Percentiles rank a stretch among this genome's conserved stretches.
Conservation (phyloP, 495 filamentous ascomycete genomes). For the Tuber calosporum region DNA sequence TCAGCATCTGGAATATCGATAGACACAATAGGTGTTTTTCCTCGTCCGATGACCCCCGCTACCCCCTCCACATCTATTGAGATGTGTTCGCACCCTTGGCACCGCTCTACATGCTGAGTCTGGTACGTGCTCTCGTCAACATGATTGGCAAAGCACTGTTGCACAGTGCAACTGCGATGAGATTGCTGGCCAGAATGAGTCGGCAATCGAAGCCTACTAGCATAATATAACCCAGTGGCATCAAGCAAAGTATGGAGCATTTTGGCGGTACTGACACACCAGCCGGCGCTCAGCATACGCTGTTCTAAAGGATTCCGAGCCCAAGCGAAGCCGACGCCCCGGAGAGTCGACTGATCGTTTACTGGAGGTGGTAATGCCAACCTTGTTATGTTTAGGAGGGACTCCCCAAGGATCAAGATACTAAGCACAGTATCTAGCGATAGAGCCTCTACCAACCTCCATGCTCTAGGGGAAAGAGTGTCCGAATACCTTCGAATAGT, state of each 20-base stretch:
- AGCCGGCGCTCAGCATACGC: conserved; percentile 10
- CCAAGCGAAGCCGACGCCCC: conserved; percentile 9
- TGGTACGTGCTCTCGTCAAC: conserved; percentile 17
- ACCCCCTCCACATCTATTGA: conserved; percentile 8
- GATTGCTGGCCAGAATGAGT: background rate
- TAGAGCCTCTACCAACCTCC: background rate
- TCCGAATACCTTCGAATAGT: background rate
- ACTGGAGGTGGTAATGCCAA: background rate
- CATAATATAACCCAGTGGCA: conserved; percentile 1
- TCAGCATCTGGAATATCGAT: background rate
- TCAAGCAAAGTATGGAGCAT: conserved; percentile 16
- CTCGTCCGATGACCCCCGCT: background rate
- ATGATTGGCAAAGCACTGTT: conserved; percentile 13
- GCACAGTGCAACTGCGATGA: conserved; percentile 4
- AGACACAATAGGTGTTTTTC: conserved; percentile 5
- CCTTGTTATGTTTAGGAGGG: conserved; percentile 4
- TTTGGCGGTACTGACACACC: conserved; percentile 9
- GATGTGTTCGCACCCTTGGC: conserved; percentile 11
- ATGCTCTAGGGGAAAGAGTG: background rate
- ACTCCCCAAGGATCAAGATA: conserved; percentile 15
- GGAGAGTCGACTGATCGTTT: background rate
- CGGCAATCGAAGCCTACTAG: conserved; percentile 1
- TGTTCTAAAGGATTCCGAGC: conserved; percentile 9
- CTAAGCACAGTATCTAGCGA: conserved; percentile 12
- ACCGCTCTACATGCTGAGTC: conserved; percentile 9